Base-by-base conservation (phyloP, 192 early-diverging fungal genomes). In the Phycomyces nitens region DNA sequence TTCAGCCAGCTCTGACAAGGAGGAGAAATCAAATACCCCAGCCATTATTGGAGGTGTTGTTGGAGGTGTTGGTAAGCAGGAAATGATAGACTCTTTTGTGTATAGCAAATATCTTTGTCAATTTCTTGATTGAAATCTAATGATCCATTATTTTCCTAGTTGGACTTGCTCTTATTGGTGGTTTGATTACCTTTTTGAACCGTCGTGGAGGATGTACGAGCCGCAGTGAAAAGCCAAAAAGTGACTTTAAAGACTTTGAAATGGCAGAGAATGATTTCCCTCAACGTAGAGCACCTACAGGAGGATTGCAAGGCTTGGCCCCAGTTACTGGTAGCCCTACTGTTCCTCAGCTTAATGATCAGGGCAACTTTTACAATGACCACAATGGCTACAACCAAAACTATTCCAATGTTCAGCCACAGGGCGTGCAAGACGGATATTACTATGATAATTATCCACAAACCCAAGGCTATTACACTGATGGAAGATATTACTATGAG, bases 21-120 rank as follows among this genome's bases (percentile, higher is more conserved):
- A 49, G 15, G 18, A 47, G n/a, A 20, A 16, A 26, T 41, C 40
- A 9, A 58, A 60, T n/a, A 66, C 55, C 7, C 66, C 70, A n/a
- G 64, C 29, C 39, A 58, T 47, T 29, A 65, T 49, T 21, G 70
- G 70, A 58, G 58, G 60, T 14, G 65, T 66, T 43, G 70, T 72
- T 38, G 70, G 70, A 42, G 60, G 70, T 38, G 49, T 72, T 57
- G 70, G 70, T 72, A 72, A 62, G 59, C 52, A 54, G 26, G 26
- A 54, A 54, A 54, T 11, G 0, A 54, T 12, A 49, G 47, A 49
- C 15, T 16, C 15, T 16, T 0, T 18, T 18, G 47, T 16, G 53
- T 54, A 21, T n/a, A 54, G 9, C 15, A 21, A 10, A n/a, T 9
- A 9, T 7, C 34, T n/a, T 24, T 29, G 38, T 15, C n/a, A n/a